A percentile compares a stretch with the other conserved stretches of the same genome.
phyloP scores from a whole-genome alignment of 345 rosid genomes.

The Cochlearia excelsa region DNA sequence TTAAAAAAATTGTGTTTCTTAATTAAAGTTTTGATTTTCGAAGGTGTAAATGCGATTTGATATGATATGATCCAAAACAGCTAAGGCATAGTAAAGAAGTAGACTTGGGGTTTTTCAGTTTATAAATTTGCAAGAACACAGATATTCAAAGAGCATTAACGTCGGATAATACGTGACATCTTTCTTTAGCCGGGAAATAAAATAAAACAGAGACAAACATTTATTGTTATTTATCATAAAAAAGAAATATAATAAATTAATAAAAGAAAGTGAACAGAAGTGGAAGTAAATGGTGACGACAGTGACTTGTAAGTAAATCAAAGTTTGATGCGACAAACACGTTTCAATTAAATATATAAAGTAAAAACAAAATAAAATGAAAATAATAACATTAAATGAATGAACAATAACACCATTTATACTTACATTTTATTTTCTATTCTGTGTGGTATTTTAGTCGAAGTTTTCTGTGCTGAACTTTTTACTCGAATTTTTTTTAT shows the following conservation, averaged over 20 bases:
- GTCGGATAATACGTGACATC: constrained; percentile 44
- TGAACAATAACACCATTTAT: constrained; percentile 10
- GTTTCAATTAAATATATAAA: constrained; percentile 14
- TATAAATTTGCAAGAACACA: constrained; percentile 24
- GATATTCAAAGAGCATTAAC: constrained; percentile 49
- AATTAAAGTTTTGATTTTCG: background rate
- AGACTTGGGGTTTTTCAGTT: constrained; percentile 28
- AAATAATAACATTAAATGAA: background rate
- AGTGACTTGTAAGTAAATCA: constrained; percentile 34
- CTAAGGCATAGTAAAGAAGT: constrained; percentile 29
- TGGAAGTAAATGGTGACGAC: constrained; percentile 37
- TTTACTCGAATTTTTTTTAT: too few species aligned
- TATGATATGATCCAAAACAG: constrained; percentile 26
- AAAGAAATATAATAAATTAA: constrained; percentile 9
- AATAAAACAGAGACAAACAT: constrained; percentile 27
- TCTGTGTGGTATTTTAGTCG: background rate
- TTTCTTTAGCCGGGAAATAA: constrained; percentile 25
- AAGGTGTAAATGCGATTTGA: constrained; percentile 5
- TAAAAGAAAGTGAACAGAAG: constrained; percentile 28
- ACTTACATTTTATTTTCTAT: background rate
- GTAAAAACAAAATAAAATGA: background rate
- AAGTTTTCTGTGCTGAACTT: too few species aligned
- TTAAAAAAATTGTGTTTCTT: background rate
- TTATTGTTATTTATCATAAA: constrained; percentile 22
- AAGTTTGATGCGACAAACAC: constrained; percentile 33